phyloP scores from a whole-genome alignment of 345 rosid genomes.

The Linum lewisii region DNA sequence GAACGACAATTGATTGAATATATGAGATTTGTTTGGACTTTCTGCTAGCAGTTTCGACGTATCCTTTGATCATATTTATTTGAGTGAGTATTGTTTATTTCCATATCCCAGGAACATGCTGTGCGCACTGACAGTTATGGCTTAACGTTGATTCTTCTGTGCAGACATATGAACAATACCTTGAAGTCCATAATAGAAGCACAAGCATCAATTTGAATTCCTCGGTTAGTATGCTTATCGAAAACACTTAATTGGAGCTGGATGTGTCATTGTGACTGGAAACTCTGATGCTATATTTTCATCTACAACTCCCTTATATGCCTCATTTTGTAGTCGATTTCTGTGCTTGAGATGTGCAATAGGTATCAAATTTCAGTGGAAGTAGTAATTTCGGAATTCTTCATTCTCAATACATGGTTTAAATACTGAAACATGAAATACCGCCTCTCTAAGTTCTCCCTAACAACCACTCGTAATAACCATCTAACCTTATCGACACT shows the following conservation, averaged over 20 bases:
- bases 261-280: neutral
- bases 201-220: slow-evolving; percentile 42
- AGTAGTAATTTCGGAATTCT: too few relatives aligned
- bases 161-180: slow-evolving; percentile 96
- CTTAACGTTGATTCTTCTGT: slow-evolving; percentile 19
- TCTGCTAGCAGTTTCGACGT: neutral
- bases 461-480: too few relatives aligned
- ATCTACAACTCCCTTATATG: neutral
- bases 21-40: too few relatives aligned
- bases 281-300: neutral
- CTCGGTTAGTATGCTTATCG: slow-evolving; percentile 49
- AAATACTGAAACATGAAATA: too few relatives aligned
- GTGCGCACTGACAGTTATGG: neutral
- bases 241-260: slow-evolving; percentile 8
- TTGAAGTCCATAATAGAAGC: slow-evolving; percentile 72
- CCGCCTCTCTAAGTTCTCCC: too few relatives aligned
- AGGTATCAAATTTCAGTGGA: too few relatives aligned
- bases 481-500: too few relatives aligned
- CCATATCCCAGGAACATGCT: neutral
- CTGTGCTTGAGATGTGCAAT: neutral
- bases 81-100: neutral
- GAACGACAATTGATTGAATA: too few relatives aligned
- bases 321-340: neutral
- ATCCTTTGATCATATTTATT: neutral
- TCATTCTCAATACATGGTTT: too few relatives aligned